Conservation (phyloP, 306 rosid species). For the Glycyrrhiza uralensis region DNA sequence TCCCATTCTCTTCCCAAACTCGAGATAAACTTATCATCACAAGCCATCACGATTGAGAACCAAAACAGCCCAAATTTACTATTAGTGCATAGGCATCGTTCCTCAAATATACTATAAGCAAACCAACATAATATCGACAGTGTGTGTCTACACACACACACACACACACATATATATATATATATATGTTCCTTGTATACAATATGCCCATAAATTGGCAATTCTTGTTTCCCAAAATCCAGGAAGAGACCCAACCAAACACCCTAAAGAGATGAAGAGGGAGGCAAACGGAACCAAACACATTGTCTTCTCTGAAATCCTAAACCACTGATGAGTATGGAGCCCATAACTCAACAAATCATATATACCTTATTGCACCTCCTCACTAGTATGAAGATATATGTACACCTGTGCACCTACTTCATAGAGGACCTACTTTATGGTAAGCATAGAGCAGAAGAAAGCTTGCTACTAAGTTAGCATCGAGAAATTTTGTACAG, state of each 20-base stretch:
- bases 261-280: neutral
- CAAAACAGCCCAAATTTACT: neutral
- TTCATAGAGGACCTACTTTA: neutral
- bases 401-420: constrained; percentile 36
- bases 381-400: constrained; percentile 3
- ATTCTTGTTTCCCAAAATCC: constrained; percentile 1
- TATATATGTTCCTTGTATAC: too few species aligned
- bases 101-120: neutral
- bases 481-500: constrained; percentile 39
- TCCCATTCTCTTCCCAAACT: too few species aligned
- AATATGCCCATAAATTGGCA: constrained; percentile 12
- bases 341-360: constrained; percentile 15
- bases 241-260: constrained; percentile 5
- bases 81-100: neutral
- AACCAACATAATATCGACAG: constrained; percentile 4
- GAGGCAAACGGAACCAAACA: constrained; percentile 13
- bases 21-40: too few species aligned
- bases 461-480: constrained; percentile 16
- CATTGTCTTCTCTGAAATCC: neutral
- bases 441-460: constrained; percentile 12
- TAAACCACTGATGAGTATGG: constrained; percentile 15
- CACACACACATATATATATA: too few species aligned
- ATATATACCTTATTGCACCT: constrained; percentile 23
- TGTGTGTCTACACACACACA: too few species aligned
- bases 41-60: neutral